Conservation (phyloP, 2,329 filamentous ascomycete genomes). For the Ramularia collo-cygni region DNA sequence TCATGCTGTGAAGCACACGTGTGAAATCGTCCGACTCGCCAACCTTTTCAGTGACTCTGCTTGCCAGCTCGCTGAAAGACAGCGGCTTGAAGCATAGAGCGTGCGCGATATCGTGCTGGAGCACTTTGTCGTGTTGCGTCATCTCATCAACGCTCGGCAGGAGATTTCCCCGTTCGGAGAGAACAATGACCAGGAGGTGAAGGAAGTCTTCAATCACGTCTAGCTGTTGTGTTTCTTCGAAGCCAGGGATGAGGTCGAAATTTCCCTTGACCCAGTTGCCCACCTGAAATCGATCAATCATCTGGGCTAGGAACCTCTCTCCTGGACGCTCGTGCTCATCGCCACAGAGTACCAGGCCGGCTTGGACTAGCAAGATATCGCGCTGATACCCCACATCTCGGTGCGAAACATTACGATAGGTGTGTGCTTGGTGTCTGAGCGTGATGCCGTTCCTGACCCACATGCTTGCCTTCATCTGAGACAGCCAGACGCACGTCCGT, state of each 20-base stretch:
- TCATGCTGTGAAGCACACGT: slow-evolving; percentile 76
- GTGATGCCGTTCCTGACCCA: slow-evolving; percentile 98
- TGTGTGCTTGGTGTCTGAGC: slow-evolving; percentile 86
- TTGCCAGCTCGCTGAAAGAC: slow-evolving; percentile 85
- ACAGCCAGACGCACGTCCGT: slow-evolving; percentile 89
- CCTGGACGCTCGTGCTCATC: slow-evolving; percentile 51
- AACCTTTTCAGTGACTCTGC: slow-evolving; percentile 79
- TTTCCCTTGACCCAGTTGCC: slow-evolving; percentile 78
- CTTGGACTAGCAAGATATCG: slow-evolving; percentile 90
- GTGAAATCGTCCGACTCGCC: slow-evolving; percentile 86
- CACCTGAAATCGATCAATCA: slow-evolving; percentile 88
- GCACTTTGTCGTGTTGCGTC: slow-evolving; percentile 56
- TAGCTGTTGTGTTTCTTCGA: slow-evolving; percentile 81
- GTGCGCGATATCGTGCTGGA: slow-evolving; percentile 86
- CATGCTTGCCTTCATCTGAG: slow-evolving; percentile 97
- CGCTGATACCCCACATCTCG: slow-evolving; percentile 90
- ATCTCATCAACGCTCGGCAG: slow-evolving; percentile 61
- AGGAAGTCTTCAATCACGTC: slow-evolving; percentile 95
- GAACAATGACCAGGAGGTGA: slow-evolving; percentile 80
- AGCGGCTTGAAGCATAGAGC: slow-evolving; percentile 94
- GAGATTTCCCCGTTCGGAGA: slow-evolving; percentile 81
- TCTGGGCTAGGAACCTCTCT: slow-evolving; percentile 67
- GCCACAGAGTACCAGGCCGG: slow-evolving; percentile 78
- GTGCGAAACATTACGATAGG: slow-evolving; percentile 82
- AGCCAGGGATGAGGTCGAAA: slow-evolving; percentile 66